Base-by-base conservation (phyloP, 2,329 filamentous ascomycete species). In the Colletotrichum karsti region DNA sequence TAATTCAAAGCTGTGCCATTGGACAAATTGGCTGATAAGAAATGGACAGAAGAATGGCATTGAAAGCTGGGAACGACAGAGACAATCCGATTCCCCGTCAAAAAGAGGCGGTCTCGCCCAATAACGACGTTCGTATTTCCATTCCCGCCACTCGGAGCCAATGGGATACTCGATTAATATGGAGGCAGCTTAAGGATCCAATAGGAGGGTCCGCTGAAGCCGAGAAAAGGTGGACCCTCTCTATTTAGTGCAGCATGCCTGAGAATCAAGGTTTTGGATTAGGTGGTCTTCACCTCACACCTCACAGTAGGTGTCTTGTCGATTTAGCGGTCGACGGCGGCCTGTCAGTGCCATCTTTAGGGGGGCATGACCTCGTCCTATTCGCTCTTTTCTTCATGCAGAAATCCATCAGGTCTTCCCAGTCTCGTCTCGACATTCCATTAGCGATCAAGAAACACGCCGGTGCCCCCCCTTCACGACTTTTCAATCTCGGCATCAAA, bases 351-450 rank as follows among this genome's bases (percentile, higher is more conserved):
- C 56, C 57, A 57, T 56, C 62, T 35, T n/a, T 63, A 37, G 35
- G 33, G 33, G 42, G 50, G 28, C 50, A n/a, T 10, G 46, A 44
- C 39, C 39, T 57, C 37, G 54, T 41, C 54, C n/a, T 24, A 58
- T 58, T 46, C 39, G 39, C 60, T 57, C 60, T 13, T 57, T 24
- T 35, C 35, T 24, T 64, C 35, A 33, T 37, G 51, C 57, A 53
- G 50, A 35, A 35, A 33, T 20, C 50, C 46, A 24, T 33, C 12
- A n/a, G 6, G 33, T 35, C 12, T 28, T 58, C 53, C 53, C 54
- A 50, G 26, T 42, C 54, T 51, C 60, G 64, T 58, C 37, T 64
- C 64, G 64, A 67, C 53, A 67, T 67, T 67, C 64, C 64, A 53
- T 67, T 64, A 67, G 64, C 64, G 60, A 54, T 64, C 35, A 50